Conservation (phyloP, 1,139 yeast species). For the Petasospora fabianii region DNA sequence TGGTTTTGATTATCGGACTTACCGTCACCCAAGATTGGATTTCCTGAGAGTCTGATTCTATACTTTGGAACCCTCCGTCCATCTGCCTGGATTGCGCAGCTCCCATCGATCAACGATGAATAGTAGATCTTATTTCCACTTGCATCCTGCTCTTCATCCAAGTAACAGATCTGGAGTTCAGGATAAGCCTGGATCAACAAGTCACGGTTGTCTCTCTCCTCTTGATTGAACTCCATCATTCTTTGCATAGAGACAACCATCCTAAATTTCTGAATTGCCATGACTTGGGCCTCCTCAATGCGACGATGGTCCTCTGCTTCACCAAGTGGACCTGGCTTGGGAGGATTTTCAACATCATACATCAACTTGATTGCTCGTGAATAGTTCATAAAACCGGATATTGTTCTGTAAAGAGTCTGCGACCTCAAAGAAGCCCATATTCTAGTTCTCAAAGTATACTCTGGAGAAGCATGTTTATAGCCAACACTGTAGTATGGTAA, state of each 20-base stretch:
- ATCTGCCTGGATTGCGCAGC: constrained; percentile 36
- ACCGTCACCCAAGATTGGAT: constrained; percentile 77
- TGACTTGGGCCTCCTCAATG: constrained; percentile 54
- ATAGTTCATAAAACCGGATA: constrained; percentile 98
- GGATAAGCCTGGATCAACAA: constrained; percentile 70
- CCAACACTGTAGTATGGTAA: constrained; percentile 98
- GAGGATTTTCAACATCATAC: constrained; percentile 97
- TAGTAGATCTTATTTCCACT: constrained; percentile 40
- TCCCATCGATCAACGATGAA: constrained; percentile 61
- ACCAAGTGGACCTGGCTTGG: constrained; percentile 22
- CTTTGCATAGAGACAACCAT: constrained; percentile 75
- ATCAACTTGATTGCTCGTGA: constrained; percentile 96
- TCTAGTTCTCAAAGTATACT: constrained; percentile 95
- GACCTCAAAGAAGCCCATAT: constrained; percentile 99
- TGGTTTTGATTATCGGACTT: constrained; percentile 76
- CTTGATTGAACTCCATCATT: constrained; percentile 59
- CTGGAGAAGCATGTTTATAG: constrained; percentile 99
- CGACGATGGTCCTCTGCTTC: constrained; percentile 47
- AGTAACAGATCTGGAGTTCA: constrained; percentile 67
- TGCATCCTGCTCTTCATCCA: constrained; percentile 46
- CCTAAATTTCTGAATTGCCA: constrained; percentile 73
- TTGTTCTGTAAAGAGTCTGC: constrained; percentile 96
- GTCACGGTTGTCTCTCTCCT: constrained; percentile 67
- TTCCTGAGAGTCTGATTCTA: constrained; percentile 68
- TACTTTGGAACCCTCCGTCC: constrained; percentile 50